These are phyloP conservation scores for Solioccasus polychromus DNA, from an alignment of 768 basidiomycete species.

Conservation along the genomic window DNA sequence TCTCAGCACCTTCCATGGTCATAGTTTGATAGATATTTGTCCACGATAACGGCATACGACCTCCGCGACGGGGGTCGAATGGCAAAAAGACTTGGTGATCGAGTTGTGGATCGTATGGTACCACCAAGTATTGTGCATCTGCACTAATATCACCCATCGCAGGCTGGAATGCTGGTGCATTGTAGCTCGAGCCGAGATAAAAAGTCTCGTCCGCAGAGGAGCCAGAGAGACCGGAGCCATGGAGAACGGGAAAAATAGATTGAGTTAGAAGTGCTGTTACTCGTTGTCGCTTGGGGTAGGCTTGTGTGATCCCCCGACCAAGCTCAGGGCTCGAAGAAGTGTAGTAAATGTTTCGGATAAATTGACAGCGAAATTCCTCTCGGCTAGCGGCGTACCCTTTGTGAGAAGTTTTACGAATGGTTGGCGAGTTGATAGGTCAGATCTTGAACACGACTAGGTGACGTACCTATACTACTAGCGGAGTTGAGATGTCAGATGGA, in stretches of 20 bases:
- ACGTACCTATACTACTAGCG: too few species aligned
- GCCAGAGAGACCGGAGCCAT: background rate
- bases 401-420: too few species aligned
- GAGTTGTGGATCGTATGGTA: slow-evolving; percentile 10
- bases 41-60: slow-evolving; percentile 20
- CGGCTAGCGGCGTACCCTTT: too few species aligned
- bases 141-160: background rate
- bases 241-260: background rate
- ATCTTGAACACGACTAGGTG: too few species aligned
- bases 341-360: slow-evolving; percentile 1
- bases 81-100: slow-evolving; percentile 10
- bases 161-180: slow-evolving; percentile 1
- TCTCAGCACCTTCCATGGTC: slow-evolving; percentile 12
- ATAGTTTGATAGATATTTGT: slow-evolving; percentile 21
- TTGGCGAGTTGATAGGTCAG: too few species aligned
- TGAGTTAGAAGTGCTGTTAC: background rate
- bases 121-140: slow-evolving; percentile 4
- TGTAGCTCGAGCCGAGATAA: background rate
- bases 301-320: slow-evolving; percentile 13
- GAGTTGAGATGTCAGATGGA: too few species aligned
- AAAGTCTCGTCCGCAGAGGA: background rate
- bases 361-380: too few species aligned
- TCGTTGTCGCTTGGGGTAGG: background rate
- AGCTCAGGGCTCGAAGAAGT: slow-evolving; percentile 9
- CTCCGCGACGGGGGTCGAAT: slow-evolving; percentile 14